phyloP scores from a whole-genome alignment of 2,329 filamentous ascomycete genomes.

The Penicillium sp. region DNA sequence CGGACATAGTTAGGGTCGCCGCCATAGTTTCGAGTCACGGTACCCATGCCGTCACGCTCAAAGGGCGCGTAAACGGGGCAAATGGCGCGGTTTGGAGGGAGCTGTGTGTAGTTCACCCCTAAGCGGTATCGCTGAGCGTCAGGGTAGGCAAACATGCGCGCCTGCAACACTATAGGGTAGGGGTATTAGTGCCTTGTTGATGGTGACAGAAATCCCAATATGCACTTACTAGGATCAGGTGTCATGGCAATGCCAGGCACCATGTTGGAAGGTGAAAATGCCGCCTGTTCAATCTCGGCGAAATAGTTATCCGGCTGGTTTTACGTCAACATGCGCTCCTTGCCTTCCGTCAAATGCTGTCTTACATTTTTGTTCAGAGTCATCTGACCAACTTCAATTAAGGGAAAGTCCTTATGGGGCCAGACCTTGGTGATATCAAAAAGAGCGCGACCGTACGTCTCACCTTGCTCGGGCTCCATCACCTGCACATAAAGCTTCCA shows the following conservation, averaged over 20 bases:
- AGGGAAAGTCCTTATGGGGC: slow-evolving; percentile 72
- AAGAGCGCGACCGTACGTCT: slow-evolving; percentile 80
- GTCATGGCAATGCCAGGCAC: slow-evolving; percentile 65
- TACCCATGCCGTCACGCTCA: slow-evolving; percentile 40
- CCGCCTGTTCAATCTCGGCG: slow-evolving; percentile 66
- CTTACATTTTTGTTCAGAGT: slow-evolving; percentile 61
- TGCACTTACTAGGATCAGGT: slow-evolving; percentile 55
- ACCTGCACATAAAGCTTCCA: slow-evolving; percentile 80
- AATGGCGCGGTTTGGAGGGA: slow-evolving; percentile 42
- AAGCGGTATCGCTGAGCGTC: slow-evolving; percentile 50
- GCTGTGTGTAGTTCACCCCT: slow-evolving; percentile 44
- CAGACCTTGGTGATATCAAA: slow-evolving; percentile 82
- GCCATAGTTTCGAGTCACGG: slow-evolving; percentile 56
- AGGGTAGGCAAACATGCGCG: slow-evolving; percentile 62
- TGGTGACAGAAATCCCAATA: neutral
- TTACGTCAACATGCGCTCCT: neutral
- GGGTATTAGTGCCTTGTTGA: neutral
- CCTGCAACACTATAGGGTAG: slow-evolving; percentile 55
- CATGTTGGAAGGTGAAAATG: slow-evolving; percentile 65
- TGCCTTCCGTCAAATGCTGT: neutral
- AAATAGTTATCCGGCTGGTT: slow-evolving; percentile 59
- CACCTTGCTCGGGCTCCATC: slow-evolving; percentile 66
- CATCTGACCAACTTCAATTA: slow-evolving; percentile 74
- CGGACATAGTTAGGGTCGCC: slow-evolving; percentile 56
- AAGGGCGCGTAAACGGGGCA: slow-evolving; percentile 54